Base-by-base conservation (phyloP, 23 red algal genomes). In the Pyropia haitanensis region DNA sequence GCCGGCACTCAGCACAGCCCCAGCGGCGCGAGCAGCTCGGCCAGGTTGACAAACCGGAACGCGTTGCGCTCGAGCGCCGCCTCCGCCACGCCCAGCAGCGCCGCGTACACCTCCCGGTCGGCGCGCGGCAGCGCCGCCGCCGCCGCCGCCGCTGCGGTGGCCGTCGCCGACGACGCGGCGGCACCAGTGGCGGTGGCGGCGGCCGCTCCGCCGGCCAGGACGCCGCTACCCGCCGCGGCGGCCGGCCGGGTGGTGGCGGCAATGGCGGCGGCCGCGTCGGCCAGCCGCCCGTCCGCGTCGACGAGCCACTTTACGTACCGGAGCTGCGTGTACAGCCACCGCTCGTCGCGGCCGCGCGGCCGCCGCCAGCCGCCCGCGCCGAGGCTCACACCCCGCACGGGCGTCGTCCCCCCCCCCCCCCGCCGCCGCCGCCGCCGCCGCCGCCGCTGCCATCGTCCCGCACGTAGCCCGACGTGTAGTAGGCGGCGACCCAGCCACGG, bases 281-380 rank as follows among this genome's bases (percentile, higher is more conserved):
- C 23, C 83, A 67, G 77, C 10, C 63, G 32, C n/a, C 19, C 51
- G 21, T n/a, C 6, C 26, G 71, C 54, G 29, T 88, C 83, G 24
- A 79, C 14, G 1, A 88, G 24, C 23, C 59, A 79, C n/a, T 51
- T 56, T 3, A 79, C 26, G 52, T 88, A 88, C 49, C 83, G 54
- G 64, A 88, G 52, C 58, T 88, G 83, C 14, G 76, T 79, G 27
- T 88, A 88, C 30, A 88, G 29, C 83, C 83, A 88, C 3, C 58
- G 57, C 55, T 88, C 83, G 57, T 68, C 73, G 58, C 55, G 55
- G 13, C 55, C 55, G 13, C 4, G 4, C 55, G 55, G 39, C 39
- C 39, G 39, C 4, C 39, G 39, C 39, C 39, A 46, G 5, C 39
- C 39, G 5, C 39, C 39, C 39, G 5, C 39, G 1, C 39, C 39